Base-by-base conservation (phyloP, 2,329 filamentous ascomycete species). In the Diaporthe ampelina region DNA sequence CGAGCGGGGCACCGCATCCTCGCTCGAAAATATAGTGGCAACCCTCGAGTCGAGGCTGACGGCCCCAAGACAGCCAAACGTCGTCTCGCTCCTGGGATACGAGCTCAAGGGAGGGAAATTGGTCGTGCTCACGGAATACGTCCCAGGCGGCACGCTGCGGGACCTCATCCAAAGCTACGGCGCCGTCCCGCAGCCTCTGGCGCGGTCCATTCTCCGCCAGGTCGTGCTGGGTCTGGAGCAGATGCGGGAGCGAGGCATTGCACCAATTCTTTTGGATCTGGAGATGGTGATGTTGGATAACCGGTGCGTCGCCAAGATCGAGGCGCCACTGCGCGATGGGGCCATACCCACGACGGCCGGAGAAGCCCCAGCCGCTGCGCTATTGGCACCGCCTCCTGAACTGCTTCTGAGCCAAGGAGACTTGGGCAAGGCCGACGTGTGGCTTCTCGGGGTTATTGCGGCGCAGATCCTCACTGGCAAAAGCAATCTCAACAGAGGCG, bases 401-500 rank as follows among this genome's bases (percentile, higher is more conserved):
- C 11, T 67, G 17, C 7, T 50, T 2, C 19, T 24, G 48, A 59
- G 68, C 21, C 48, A 52, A 11, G 24, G 35, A 13, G 24, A 50
- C 35, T 11, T 68, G 35, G 7, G 19, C 24, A 72, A 72, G 59
- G 73, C 68, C 2, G 69, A 74, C 26, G 59, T 43, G 8, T 74
- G 73, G 73, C 58, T 74, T 29, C 32, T 74, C 26, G 73, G 73
- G 2, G n/a, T 74, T n/a, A 24, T 68, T 24, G 68, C 69, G 7
- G 68, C 58, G 6, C 57, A 74, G 50, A 21, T 72, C 17, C 68
- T 72, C 7, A 67, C 52, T 5, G 73, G 68, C 9, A 11, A 57
- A 3, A 24, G 35, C 59, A 26, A 13, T 40, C n/a, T 68, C 32
- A 59, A 3, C 10, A 21, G 21, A 17, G 68, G 29, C 48, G 29